phyloP scores from a whole-genome alignment of 164 flowering plant genomes.

The Macadamia integrifolia region DNA sequence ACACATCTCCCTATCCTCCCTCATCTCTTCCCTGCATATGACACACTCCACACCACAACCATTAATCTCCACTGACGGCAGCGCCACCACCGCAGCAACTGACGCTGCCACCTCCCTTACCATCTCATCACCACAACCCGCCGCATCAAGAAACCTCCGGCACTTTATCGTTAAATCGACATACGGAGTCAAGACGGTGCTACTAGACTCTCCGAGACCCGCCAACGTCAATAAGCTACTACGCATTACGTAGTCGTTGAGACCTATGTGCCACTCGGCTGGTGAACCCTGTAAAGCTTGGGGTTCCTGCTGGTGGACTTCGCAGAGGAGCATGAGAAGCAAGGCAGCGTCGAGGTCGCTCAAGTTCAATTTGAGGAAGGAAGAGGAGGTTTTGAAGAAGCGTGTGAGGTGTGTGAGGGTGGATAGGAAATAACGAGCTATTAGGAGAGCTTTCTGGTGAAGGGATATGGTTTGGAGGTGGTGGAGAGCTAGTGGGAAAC shows the following conservation, averaged over 20 bases:
- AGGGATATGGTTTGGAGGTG: conserved; percentile 72
- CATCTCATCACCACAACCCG: conserved; percentile 16
- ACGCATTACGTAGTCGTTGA: conserved; percentile 19
- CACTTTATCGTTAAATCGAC: conserved; percentile 44
- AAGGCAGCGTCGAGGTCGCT: conserved; percentile 62
- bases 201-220: conserved; percentile 24
- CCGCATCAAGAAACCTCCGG: conserved; percentile 39
- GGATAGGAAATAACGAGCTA: conserved; percentile 61
- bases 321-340: conserved; percentile 68
- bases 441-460: conserved; percentile 52
- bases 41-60: conserved; percentile 45
- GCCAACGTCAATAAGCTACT: conserved; percentile 29
- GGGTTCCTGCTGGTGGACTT: conserved; percentile 47
- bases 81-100: conserved; percentile 54
- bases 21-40: conserved; percentile 63
- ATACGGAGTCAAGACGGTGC: conserved; percentile 32
- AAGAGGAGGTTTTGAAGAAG: conserved; percentile 14
- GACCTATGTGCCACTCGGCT: conserved; percentile 34
- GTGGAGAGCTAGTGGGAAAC: conserved; percentile 55
- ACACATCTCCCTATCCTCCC: conserved; percentile 64
- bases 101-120: conserved; percentile 44
- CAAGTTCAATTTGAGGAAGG: conserved; percentile 5
- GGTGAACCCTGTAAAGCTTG: conserved; percentile 22
- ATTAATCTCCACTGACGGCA: conserved; percentile 49
- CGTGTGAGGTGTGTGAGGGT: conserved; percentile 44